These are phyloP conservation scores for Brettanomyces anomalus DNA, from an alignment of 805 yeast genomes.

Conservation along the genomic window DNA sequence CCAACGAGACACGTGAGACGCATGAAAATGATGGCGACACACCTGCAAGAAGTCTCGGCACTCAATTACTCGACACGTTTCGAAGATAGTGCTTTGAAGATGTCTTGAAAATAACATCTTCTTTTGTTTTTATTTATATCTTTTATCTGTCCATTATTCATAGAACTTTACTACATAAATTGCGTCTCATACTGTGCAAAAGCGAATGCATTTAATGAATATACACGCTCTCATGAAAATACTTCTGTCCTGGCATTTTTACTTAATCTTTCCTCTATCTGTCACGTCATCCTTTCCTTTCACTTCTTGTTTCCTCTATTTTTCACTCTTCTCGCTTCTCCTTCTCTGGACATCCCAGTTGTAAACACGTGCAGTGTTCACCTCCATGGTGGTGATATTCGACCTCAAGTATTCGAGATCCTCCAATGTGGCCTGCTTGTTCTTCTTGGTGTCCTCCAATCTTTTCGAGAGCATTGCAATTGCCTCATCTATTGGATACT, in stretches of 20 bases:
- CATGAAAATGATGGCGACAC: slow-evolving; percentile 35
- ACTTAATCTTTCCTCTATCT: too few species aligned
- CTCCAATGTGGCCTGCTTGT: slow-evolving; percentile 57
- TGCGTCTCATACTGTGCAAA: background rate
- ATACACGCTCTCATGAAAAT: too few species aligned
- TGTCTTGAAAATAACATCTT: background rate
- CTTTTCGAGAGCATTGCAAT: slow-evolving; percentile 55
- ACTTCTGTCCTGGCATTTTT: too few species aligned
- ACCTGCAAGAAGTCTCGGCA: slow-evolving; percentile 52
- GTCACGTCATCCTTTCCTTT: slow-evolving; percentile 2
- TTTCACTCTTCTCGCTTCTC: slow-evolving; percentile 30
- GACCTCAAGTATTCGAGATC: slow-evolving; percentile 80
- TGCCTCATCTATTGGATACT: slow-evolving; percentile 87
- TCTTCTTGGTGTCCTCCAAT: slow-evolving; percentile 52
- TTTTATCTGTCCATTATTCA: too few species aligned
- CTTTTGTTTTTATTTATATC: background rate
- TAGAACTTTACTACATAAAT: too few species aligned
- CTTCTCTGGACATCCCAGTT: slow-evolving; percentile 84
- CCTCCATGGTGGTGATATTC: slow-evolving; percentile 96
- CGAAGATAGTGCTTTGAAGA: slow-evolving; percentile 22
- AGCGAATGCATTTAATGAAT: background rate
- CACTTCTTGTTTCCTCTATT: background rate
- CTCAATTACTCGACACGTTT: slow-evolving; percentile 53
- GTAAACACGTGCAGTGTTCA: slow-evolving; percentile 86
- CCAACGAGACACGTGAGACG: slow-evolving; percentile 22